Base-by-base conservation (phyloP, 768 basidiomycete species). In the Peribolospora baueri region DNA sequence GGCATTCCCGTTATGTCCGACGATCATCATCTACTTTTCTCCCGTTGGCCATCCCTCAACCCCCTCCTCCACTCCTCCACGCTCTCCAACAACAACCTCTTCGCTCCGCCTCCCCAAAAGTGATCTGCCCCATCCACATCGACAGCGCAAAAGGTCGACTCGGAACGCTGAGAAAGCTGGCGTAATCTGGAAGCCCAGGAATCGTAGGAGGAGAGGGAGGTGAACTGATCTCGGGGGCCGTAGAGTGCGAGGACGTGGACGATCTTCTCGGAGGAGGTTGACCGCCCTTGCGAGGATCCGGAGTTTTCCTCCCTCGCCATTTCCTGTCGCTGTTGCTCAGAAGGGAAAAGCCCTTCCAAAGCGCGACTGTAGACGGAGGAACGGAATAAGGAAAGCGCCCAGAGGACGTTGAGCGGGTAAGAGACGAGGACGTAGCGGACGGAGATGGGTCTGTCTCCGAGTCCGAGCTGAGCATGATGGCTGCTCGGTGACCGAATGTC, bases 1-100 rank as follows among this genome's bases (percentile, higher is more conserved):
- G 3, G 65, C 61, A 25, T 70, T 59, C 52, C 57, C 61, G 39
- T 70, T 71, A 25, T 25, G 25, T 25, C 25, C 25, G 25, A 25
- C 25, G 25, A 25, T 25, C 25, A 25, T 25, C 25, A 25, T 25
- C 25, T 25, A 25, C 25, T 25, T 25, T 25, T 1, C 25, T 25
- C 25, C 25, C 25, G 25, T 25, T 25, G 25, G 25, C 7, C 41
- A 25, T 39, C 38, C 2, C 46, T 36, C 5, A 42, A 42, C 42
- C 8, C 10, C 3, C 52, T 50, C 11, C 3, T 4, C 58, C 58
- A 59, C 0, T 3, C 5, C 7, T 6, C 6, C 8, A 57, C 52
- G 39, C 36, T 5, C 3, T 53, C 49, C 0, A 59, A 7, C 45
- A 57, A 3, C 42, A 3, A 42, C 10, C 8, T 13, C 52, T n/a